These are phyloP conservation scores for Westerdykella aurantiaca DNA, from an alignment of 2,329 filamentous ascomycete genomes.

Conservation along the genomic window DNA sequence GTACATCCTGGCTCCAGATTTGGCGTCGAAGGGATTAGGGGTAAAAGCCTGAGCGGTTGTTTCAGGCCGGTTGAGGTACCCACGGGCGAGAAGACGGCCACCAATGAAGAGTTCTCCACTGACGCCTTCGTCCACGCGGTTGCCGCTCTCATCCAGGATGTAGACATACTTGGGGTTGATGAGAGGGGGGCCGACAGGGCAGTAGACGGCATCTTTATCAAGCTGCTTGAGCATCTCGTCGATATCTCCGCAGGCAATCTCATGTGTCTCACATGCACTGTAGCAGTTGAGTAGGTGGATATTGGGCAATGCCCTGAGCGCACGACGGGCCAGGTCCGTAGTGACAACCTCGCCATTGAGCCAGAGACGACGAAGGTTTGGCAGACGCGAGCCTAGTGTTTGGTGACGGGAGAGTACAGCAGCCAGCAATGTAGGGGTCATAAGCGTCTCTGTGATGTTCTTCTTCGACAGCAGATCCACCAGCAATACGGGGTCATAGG, in stretches of 20 bases:
- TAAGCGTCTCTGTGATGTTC: conserved; percentile 70
- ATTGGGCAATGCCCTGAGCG: conserved; percentile 61
- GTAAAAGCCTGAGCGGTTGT: conserved; percentile 68
- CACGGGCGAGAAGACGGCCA: conserved; percentile 66
- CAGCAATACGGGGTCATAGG: conserved; percentile 70
- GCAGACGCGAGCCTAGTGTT: conserved; percentile 57
- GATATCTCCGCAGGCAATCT: conserved; percentile 73
- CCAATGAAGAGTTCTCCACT: conserved; percentile 72
- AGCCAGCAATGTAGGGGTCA: conserved; percentile 74
- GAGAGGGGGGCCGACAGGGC: conserved; percentile 66
- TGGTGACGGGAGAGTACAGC: conserved; percentile 67
- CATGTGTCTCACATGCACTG: conserved; percentile 76
- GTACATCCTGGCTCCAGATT: conserved; percentile 63
- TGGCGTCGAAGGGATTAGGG: conserved; percentile 57
- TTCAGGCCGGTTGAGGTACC: conserved; percentile 74
- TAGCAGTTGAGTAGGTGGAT: conserved; percentile 72
- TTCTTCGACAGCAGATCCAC: conserved; percentile 63
- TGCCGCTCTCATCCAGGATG: conserved; percentile 63
- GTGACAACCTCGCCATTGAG: conserved; percentile 79
- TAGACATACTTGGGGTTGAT: conserved; percentile 61
- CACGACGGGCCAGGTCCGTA: conserved; percentile 66
- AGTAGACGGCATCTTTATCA: conserved; percentile 58
- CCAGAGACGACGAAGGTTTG: conserved; percentile 66
- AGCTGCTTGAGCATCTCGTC: conserved; percentile 54
- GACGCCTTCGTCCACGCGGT: conserved; percentile 55